Percentiles rank a stretch among this genome's conserved stretches.
phyloP scores from a whole-genome alignment of 2,329 filamentous ascomycete genomes.

The Penicillium sp. region DNA sequence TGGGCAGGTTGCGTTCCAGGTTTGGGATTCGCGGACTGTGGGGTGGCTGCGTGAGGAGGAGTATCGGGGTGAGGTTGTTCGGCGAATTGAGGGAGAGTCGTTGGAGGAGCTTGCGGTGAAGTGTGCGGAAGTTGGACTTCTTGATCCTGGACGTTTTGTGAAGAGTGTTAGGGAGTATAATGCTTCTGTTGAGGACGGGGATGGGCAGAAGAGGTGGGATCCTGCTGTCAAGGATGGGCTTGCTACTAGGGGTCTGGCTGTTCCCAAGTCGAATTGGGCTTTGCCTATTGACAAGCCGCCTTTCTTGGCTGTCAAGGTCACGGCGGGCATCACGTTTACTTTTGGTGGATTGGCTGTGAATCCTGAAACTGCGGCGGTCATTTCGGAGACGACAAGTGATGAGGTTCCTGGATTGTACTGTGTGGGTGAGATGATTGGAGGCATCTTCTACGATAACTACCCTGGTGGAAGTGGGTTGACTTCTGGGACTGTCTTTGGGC shows the following conservation, averaged over 20 bases:
- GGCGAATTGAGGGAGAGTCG: slow-evolving; percentile 51
- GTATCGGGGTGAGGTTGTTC: slow-evolving; percentile 58
- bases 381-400: slow-evolving; percentile 46
- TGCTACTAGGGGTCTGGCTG: slow-evolving; percentile 37
- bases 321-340: slow-evolving; percentile 66
- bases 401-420: slow-evolving; percentile 59
- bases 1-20: slow-evolving; percentile 59
- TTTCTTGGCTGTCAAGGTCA: slow-evolving; percentile 63
- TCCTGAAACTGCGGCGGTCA: slow-evolving; percentile 53
- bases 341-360: slow-evolving; percentile 63
- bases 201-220: slow-evolving; percentile 52
- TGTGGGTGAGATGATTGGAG: slow-evolving; percentile 65
- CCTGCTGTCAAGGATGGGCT: slow-evolving; percentile 61
- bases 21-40: slow-evolving; percentile 58
- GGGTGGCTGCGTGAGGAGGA: slow-evolving; percentile 60
- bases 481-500: slow-evolving; percentile 60
- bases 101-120: slow-evolving; percentile 58
- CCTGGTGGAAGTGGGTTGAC: slow-evolving; percentile 63
- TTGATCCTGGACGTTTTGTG: slow-evolving; percentile 52
- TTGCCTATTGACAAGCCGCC: slow-evolving; percentile 56
- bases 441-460: slow-evolving; percentile 63
- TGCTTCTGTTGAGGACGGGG: slow-evolving; percentile 52
- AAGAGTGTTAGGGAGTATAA: slow-evolving; percentile 58
- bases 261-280: slow-evolving; percentile 67
- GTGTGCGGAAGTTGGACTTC: slow-evolving; percentile 48